Evolutionary conservation across 495 filamentous ascomycete genomes (phyloP).

Genomic region (Aspergillus diversus): DNA sequence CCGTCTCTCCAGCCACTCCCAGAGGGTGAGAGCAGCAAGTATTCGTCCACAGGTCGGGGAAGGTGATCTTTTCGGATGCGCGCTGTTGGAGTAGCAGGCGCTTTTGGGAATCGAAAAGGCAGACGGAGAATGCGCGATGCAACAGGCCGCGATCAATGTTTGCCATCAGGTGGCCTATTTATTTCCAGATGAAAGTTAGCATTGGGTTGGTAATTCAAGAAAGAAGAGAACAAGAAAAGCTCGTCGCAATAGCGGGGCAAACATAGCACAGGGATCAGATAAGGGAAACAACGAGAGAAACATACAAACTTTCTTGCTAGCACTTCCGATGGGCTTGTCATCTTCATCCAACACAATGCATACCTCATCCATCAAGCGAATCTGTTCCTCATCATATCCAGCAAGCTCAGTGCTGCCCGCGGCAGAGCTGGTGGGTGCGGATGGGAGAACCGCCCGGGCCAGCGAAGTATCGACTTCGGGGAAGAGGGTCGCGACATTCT

Average conservation of each 20-base stretch:
- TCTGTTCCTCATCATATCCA: constrained; percentile 97
- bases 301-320: constrained; percentile 97
- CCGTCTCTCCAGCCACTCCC: constrained; percentile 88
- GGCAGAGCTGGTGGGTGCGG: constrained; percentile 33
- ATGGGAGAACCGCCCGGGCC: constrained; percentile 61
- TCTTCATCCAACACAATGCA: constrained; percentile 96
- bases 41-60: constrained; percentile 99
- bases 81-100: constrained; percentile 93
- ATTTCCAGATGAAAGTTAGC: neutral
- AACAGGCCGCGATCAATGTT: constrained; percentile 96
- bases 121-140: constrained; percentile 96
- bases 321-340: constrained; percentile 92
- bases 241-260: neutral
- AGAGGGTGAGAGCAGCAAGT: constrained; percentile 99
- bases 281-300: constrained; percentile 22
- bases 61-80: constrained; percentile 97
- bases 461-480: constrained; percentile 94
- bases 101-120: constrained; percentile 90
- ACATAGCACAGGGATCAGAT: neutral
- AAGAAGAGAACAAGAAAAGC: neutral
- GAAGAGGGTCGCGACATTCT: constrained; percentile 86
- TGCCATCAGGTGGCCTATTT: constrained; percentile 90
- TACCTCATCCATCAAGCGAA: constrained; percentile 97
- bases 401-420: constrained; percentile 53
- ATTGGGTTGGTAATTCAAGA: neutral